phyloP scores from a whole-genome alignment of 306 rosid genomes.

The Hippophae gyantsensis region DNA sequence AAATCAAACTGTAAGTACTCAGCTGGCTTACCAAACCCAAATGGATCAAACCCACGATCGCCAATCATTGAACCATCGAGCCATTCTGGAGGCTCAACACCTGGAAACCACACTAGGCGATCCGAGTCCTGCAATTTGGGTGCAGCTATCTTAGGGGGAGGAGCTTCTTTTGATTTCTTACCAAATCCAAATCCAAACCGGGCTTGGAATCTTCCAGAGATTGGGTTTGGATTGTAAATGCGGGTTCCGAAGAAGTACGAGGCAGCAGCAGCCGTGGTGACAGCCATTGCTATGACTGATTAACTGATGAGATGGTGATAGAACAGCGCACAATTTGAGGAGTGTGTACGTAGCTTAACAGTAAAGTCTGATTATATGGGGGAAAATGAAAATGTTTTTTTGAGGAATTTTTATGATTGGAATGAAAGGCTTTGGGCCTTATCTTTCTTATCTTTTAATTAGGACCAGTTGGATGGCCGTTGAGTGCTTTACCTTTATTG shows the following conservation, averaged over 20 bases:
- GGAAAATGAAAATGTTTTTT: neutral
- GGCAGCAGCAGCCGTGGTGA: conserved; percentile 32
- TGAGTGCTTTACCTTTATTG: conserved; percentile 23
- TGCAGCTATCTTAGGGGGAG: conserved; percentile 32
- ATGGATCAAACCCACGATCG: conserved; percentile 66
- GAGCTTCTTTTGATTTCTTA: conserved; percentile 12
- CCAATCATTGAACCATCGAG: conserved; percentile 58
- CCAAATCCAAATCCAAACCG: conserved; percentile 26
- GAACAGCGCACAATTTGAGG: neutral
- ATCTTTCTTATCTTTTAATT: conserved; percentile 42
- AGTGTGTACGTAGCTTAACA: neutral
- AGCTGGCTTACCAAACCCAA: conserved; percentile 51
- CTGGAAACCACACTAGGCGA: conserved; percentile 56
- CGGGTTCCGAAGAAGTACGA: conserved; percentile 52
- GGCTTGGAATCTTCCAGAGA: conserved; percentile 36
- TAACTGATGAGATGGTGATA: neutral
- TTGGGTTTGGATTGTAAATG: conserved; percentile 7
- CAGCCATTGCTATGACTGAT: conserved; percentile 29
- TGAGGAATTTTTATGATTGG: conserved; percentile 11
- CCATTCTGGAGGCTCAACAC: conserved; percentile 56
- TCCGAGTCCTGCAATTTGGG: conserved; percentile 10
- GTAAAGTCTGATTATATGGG: conserved; percentile 10
- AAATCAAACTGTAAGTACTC: conserved; percentile 65
- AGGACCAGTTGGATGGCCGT: conserved; percentile 16
- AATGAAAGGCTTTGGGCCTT: conserved; percentile 16